phyloP scores from a whole-genome alignment of 2,329 filamentous ascomycete species.

The Fulvia fulva region DNA sequence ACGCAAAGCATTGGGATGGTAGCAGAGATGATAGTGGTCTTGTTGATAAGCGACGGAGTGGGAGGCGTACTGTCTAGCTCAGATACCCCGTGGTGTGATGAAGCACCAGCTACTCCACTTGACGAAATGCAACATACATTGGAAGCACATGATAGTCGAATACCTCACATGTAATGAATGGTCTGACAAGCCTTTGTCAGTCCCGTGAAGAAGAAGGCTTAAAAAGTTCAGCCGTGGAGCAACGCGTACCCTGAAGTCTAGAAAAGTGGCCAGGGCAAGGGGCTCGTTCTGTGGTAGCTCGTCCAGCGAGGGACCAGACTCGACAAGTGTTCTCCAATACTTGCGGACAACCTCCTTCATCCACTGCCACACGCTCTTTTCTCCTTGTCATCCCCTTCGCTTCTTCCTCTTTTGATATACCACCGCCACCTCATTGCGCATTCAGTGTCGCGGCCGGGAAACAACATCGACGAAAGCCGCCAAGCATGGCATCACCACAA shows the following conservation, averaged over 20 bases:
- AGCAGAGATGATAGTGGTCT: neutral
- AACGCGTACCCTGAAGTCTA: neutral
- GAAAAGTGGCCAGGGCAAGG: neutral
- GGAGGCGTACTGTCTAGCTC: neutral
- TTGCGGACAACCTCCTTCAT: neutral
- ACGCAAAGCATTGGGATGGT: neutral
- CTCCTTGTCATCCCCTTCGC: neutral
- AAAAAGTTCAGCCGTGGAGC: neutral
- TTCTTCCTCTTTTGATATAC: conserved; percentile 1
- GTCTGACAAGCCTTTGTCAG: neutral
- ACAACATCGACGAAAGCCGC: conserved; percentile 2
- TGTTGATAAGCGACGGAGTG: neutral
- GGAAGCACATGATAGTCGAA: neutral
- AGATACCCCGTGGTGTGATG: neutral
- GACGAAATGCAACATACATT: neutral
- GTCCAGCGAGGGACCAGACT: neutral
- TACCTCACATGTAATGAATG: neutral
- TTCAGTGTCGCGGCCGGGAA: conserved; percentile 8
- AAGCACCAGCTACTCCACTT: neutral
- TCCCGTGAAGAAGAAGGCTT: neutral
- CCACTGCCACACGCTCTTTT: conserved; percentile 4
- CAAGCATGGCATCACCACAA: conserved; percentile 13
- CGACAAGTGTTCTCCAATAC: neutral
- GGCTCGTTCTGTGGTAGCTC: neutral
- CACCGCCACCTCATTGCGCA: neutral